Percentiles rank a stretch among this genome's conserved stretches.
These are phyloP conservation scores for Flaveria trinervia DNA, from an alignment of 129 eudicot genomes.

Conservation along the genomic window DNA sequence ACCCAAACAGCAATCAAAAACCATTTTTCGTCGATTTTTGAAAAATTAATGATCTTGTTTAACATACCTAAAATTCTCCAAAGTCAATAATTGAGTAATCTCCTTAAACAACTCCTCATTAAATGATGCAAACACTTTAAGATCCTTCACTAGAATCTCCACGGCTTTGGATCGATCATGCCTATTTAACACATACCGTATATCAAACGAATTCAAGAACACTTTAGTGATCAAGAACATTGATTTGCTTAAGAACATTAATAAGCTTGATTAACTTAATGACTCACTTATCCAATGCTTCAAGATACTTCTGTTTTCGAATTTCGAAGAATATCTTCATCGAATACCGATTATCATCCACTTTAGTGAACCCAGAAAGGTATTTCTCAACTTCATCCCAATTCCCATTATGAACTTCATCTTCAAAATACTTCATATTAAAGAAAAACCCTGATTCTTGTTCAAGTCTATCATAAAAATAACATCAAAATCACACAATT, in stretches of 20 bases:
- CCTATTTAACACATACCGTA: constrained; percentile 25
- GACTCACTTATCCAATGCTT: constrained; percentile 87
- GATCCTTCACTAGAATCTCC: constrained; percentile 90
- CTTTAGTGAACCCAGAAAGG: constrained; percentile 88
- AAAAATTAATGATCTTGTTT: neutral
- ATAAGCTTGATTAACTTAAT: neutral
- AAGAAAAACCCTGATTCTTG: constrained; percentile 96
- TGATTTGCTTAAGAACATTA: neutral
- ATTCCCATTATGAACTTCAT: constrained; percentile 83
- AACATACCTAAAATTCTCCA: constrained; percentile 83
- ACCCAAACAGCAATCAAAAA: constrained; percentile 9
- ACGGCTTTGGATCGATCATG: constrained; percentile 87
- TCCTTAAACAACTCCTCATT: constrained; percentile 94
- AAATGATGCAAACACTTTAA: constrained; percentile 89
- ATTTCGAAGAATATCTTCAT: constrained; percentile 96
- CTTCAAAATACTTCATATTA: constrained; percentile 94
- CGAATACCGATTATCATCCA: constrained; percentile 91
- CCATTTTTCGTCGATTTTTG: neutral
- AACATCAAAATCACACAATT: neutral
- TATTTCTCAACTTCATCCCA: constrained; percentile 94
- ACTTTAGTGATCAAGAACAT: constrained; percentile 14
- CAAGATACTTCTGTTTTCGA: constrained; percentile 94
- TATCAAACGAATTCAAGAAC: constrained; percentile 16
- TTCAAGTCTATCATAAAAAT: constrained; percentile 55
- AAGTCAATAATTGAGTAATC: constrained; percentile 81